Evolutionary conservation across 352 stramenopile species (phyloP), one percentile per base, ranked within the genome.

Genomic region (Sclerospora graminicola): DNA sequence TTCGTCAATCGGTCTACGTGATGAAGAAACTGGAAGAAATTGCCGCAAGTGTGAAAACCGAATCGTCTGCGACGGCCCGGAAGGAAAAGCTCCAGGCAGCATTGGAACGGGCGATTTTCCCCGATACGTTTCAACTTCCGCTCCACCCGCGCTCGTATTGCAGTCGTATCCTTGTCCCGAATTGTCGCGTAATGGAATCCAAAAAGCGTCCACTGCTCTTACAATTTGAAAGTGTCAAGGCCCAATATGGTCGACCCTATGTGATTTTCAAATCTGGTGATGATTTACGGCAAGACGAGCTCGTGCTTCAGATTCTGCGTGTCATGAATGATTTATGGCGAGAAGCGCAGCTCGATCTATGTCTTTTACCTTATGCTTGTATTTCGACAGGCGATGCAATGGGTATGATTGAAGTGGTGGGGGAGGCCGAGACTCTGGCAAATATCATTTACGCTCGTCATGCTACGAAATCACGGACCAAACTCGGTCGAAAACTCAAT

Each of bases 241-340:
- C 64, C 0, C 56, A 83, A 29, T 70, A 86, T 38, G 65, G 60
- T 19, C 61, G 67, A 7, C 69, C 69, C 1, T 81, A 69, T 43
- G 66, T 95, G 23, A 94, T 97, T 41, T 95, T 96, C 63, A 97
- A 97, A 54, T 74, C 73, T 0, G 90, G 90, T 0, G 90, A 97
- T 39, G 90, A 97, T 50, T 51, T 97, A 27, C 84, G 90, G 5
- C 91, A 97, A 50, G 91, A 97, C 43, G 84, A 97, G 60, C 69
- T 97, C 5, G 91, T 95, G 40, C 66, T 96, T 30, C 85, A 96
- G 50, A 66, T 97, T 24, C 41, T 97, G 5, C 69, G 82, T 11
- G 71, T 96, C 2, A 95, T 97, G 84, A 84, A 97, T 45, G 66
- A 84, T 18, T 45, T 97, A 2, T 96, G 88, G 85, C 69, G 85